phyloP scores from a whole-genome alignment of 176 grass and related monocot species.

The Bolboschoenus planiculmis region DNA sequence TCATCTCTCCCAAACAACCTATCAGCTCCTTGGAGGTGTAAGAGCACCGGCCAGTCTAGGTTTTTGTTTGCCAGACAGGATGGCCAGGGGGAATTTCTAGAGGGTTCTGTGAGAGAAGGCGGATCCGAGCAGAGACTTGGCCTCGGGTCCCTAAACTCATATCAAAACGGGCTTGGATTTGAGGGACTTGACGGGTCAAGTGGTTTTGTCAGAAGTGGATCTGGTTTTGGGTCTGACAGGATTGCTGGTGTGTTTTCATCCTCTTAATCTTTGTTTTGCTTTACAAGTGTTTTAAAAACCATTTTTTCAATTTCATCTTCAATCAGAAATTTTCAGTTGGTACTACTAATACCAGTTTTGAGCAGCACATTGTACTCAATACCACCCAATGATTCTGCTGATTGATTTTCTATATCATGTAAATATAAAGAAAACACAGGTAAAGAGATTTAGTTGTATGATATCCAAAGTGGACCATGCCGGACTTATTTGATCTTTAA shows the following conservation, averaged over 20 bases:
- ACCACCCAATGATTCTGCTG: not conserved
- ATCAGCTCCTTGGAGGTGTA: conserved; percentile 47
- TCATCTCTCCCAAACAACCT: conserved; percentile 38
- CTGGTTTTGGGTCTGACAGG: conserved; percentile 34
- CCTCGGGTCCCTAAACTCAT: conserved; percentile 42
- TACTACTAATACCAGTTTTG: not conserved
- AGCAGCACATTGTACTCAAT: not conserved
- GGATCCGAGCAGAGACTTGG: conserved; percentile 39
- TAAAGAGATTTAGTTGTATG: not conserved
- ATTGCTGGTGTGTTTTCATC: conserved; percentile 36
- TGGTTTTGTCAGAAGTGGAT: conserved; percentile 25
- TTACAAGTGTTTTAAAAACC: not conserved
- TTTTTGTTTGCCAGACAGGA: conserved; percentile 98
- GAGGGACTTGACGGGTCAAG: conserved; percentile 32
- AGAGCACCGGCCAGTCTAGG: conserved; percentile 58
- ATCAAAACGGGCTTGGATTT: conserved; percentile 44
- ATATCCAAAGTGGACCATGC: not conserved
- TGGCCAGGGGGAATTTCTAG: conserved; percentile 40
- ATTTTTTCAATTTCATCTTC: not conserved
- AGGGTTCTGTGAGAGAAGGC: conserved; percentile 43
- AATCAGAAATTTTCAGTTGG: not conserved
- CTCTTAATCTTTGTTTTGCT: not conserved
- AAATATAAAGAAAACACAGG: conserved; percentile 5
- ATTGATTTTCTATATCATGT: not conserved
- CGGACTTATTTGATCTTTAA: not conserved